Conservation (phyloP, 257 asterid genomes). For the Fraxinus americana region DNA sequence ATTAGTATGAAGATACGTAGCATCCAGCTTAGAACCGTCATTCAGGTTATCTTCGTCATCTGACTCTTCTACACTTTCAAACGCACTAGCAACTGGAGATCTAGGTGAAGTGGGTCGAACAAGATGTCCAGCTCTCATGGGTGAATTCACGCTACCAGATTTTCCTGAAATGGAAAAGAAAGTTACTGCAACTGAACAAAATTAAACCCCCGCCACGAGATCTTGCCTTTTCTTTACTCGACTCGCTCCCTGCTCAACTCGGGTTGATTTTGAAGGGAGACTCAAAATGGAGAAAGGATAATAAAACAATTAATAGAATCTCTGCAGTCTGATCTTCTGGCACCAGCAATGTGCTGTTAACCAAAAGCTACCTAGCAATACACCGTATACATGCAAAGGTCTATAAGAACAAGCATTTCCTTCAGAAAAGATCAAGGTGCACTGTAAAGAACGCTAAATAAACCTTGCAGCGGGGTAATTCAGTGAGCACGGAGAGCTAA, state of each 20-base stretch:
- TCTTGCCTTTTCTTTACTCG: too few relatives aligned
- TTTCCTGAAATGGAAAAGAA: slow-evolving; percentile 35
- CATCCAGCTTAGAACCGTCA: slow-evolving; percentile 54
- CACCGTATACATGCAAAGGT: background rate
- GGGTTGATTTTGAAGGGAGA: background rate
- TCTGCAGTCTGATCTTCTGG: slow-evolving; percentile 1
- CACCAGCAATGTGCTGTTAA: slow-evolving; percentile 2
- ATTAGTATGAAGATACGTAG: slow-evolving; percentile 64
- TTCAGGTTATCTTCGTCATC: slow-evolving; percentile 84
- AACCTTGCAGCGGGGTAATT: background rate
- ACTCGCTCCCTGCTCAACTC: too few relatives aligned
- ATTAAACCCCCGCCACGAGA: background rate
- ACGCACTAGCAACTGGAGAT: slow-evolving; percentile 91
- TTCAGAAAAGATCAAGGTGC: background rate
- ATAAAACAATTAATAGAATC: background rate
- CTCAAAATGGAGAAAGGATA: background rate
- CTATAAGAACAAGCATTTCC: slow-evolving; percentile 5
- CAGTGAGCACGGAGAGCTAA: too few relatives aligned
- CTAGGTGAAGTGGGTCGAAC: slow-evolving; percentile 84
- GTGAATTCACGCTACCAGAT: slow-evolving; percentile 39
- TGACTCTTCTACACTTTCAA: slow-evolving; percentile 90
- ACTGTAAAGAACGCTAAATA: background rate
- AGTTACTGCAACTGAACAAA: slow-evolving; percentile 19
- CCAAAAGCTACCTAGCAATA: slow-evolving; percentile 10
- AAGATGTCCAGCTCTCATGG: slow-evolving; percentile 54